Conservation (phyloP, 1,284 basidiomycete species). For the Sanguinoderma infundibulare region DNA sequence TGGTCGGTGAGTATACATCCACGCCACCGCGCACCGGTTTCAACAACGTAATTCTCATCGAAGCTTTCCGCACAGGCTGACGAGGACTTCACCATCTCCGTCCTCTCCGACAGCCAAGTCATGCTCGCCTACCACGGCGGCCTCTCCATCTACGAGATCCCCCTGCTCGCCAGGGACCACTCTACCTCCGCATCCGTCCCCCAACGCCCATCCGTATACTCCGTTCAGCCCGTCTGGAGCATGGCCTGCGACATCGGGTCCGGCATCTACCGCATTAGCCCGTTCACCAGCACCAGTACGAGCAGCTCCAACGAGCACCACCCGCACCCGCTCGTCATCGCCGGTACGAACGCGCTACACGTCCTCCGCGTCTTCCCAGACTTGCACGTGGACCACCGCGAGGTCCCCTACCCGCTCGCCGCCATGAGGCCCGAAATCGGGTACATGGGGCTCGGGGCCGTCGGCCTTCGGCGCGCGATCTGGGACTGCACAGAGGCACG, state of each 20-base stretch:
- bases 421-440: slow-evolving; percentile 15
- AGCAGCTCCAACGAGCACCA: slow-evolving; percentile 5
- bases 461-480: slow-evolving; percentile 23
- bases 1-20: slow-evolving; percentile 22
- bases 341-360: slow-evolving; percentile 19
- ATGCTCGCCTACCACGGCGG: slow-evolving; percentile 26
- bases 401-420: slow-evolving; percentile 22
- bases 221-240: slow-evolving; percentile 22
- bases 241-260: slow-evolving; percentile 22
- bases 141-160: slow-evolving; percentile 21
- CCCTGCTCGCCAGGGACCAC: slow-evolving; percentile 4
- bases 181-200: not conserved
- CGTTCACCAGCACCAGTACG: slow-evolving; percentile 18
- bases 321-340: slow-evolving; percentile 17
- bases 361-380: slow-evolving; percentile 14
- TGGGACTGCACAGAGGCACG: slow-evolving; percentile 27
- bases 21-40: not conserved
- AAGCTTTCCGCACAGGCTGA: slow-evolving; percentile 15
- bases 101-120: slow-evolving; percentile 21
- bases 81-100: slow-evolving; percentile 26
- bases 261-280: slow-evolving; percentile 26
- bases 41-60: not conserved
- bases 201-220: not conserved
- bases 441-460: slow-evolving; percentile 21
- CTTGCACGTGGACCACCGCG: slow-evolving; percentile 16